Conservation (phyloP, 1,284 basidiomycete species). For the Xerocomus minutiporus region DNA sequence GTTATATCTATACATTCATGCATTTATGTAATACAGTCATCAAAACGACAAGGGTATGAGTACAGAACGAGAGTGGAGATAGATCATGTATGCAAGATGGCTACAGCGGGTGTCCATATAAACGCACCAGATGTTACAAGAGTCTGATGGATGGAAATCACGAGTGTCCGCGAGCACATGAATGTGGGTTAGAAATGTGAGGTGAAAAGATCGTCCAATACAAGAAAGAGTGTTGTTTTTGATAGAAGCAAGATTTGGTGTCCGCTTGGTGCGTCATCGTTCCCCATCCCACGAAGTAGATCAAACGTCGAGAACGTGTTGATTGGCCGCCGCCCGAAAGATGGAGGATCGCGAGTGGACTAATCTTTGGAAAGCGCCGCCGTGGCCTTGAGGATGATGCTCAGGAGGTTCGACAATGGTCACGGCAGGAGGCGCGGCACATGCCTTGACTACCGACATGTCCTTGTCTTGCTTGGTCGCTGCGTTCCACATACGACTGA, state of each 20-base stretch:
- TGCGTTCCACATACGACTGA: conserved; percentile 64
- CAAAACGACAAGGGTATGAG: conserved; percentile 27
- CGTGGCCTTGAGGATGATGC: conserved; percentile 28
- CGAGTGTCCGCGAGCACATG: conserved; percentile 24
- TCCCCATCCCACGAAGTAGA: conserved; percentile 5
- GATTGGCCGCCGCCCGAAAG: conserved; percentile 33
- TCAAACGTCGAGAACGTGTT: conserved; percentile 31
- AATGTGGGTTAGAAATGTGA: conserved; percentile 28
- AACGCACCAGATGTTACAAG: conserved; percentile 18
- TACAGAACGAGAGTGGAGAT: conserved; percentile 33
- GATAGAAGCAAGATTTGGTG: conserved; percentile 25
- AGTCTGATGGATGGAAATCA: conserved; percentile 9
- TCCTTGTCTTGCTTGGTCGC: conserved; percentile 45
- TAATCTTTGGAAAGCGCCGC: conserved; percentile 31
- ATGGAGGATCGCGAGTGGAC: conserved; percentile 46
- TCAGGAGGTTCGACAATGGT: conserved; percentile 35
- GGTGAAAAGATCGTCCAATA: conserved; percentile 15
- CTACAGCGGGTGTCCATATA: conserved; percentile 27
- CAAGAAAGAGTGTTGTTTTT: conserved; percentile 18
- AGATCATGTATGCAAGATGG: conserved; percentile 22
- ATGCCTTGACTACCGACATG: conserved; percentile 23
- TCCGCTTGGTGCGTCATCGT: conserved; percentile 11
- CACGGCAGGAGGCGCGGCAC: conserved; percentile 27
- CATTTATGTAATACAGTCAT: background rate
- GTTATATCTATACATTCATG: no score